phyloP scores from a whole-genome alignment of 805 yeast genomes.

The Pichia cephalocereana region DNA sequence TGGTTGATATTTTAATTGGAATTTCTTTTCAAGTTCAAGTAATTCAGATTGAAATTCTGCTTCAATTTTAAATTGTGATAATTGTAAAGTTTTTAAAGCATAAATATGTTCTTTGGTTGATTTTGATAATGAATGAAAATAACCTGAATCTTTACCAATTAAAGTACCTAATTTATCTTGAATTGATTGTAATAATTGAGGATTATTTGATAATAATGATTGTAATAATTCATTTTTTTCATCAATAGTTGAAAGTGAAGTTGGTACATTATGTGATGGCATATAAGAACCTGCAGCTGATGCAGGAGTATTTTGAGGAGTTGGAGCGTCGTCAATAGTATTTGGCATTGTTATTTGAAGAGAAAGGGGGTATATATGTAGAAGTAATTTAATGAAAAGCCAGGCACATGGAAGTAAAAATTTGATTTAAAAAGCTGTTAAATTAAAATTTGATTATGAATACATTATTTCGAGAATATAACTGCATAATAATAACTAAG shows the following conservation, averaged over 20 bases:
- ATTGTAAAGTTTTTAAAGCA: constrained; percentile 77
- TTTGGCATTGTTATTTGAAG: not conserved
- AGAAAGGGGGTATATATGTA: not conserved
- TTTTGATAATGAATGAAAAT: constrained; percentile 67
- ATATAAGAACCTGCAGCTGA: constrained; percentile 69
- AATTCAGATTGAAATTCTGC: constrained; percentile 87
- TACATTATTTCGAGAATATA: too few species aligned
- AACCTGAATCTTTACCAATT: constrained; percentile 82
- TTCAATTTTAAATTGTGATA: constrained; percentile 71
- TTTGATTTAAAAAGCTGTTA: too few species aligned
- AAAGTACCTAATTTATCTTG: constrained; percentile 80
- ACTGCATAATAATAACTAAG: too few species aligned
- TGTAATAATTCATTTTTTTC: constrained; percentile 46
- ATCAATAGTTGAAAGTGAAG: constrained; percentile 59
- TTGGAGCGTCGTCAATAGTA: constrained; percentile 57
- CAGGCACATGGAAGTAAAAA: too few species aligned
- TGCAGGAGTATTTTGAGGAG: constrained; percentile 98
- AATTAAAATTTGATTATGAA: too few species aligned
- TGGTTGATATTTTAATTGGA: constrained; percentile 62
- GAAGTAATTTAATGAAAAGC: too few species aligned
- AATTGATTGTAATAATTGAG: constrained; percentile 76
- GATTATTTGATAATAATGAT: constrained; percentile 46
- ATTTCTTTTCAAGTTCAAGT: constrained; percentile 77
- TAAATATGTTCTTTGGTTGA: constrained; percentile 65
- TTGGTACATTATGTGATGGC: constrained; percentile 39